These are phyloP conservation scores for Pseudevernia furfuracea DNA, from an alignment of 495 filamentous ascomycete species.

Conservation along the genomic window DNA sequence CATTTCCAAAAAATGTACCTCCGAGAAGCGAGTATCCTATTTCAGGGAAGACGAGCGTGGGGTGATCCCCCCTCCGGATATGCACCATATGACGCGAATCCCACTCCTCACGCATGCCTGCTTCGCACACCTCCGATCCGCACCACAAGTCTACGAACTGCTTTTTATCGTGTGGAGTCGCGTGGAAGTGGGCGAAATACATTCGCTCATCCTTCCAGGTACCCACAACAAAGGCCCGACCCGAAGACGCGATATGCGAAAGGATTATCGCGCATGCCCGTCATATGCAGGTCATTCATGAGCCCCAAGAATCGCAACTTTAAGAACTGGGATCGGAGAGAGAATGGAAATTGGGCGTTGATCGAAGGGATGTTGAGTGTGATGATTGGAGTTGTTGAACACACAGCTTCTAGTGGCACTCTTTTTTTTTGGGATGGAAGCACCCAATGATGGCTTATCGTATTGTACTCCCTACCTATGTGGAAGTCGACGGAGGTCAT, in stretches of 20 bases:
- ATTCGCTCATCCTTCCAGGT: neutral
- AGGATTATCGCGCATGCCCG: neutral
- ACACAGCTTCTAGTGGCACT: neutral
- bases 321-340: neutral
- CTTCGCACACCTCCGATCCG: too few species aligned
- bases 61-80: neutral
- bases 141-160: neutral
- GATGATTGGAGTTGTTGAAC: neutral
- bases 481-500: neutral
- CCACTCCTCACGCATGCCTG: neutral
- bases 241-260: neutral
- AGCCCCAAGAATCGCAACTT: neutral
- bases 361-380: neutral
- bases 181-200: rapidly evolving
- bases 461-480: neutral
- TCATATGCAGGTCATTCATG: neutral
- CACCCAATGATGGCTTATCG: neutral
- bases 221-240: neutral
- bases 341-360: neutral
- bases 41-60: neutral
- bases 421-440: neutral
- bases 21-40: neutral
- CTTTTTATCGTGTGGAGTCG: neutral
- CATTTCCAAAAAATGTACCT: neutral
- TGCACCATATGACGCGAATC: neutral